Percentiles rank a stretch among this genome's conserved stretches.
Evolutionary conservation across 2,329 filamentous ascomycete genomes (phyloP).

Genomic region (Exophiala sideris): DNA sequence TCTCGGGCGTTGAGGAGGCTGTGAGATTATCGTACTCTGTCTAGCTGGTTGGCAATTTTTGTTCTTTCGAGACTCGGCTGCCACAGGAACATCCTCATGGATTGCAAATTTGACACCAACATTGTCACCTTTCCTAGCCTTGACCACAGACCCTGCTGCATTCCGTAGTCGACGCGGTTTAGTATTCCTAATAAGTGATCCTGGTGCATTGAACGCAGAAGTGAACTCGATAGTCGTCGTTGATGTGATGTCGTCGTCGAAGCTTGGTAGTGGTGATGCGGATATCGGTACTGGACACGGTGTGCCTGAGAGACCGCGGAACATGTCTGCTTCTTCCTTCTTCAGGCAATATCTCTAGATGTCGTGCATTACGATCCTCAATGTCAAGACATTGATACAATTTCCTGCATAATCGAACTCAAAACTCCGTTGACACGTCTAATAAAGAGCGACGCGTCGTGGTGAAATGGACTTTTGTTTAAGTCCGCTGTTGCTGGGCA

Average conservation of each 20-base stretch:
- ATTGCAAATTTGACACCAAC: constrained; percentile 35
- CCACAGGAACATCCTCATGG: constrained; percentile 34
- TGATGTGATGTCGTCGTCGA: constrained; percentile 30
- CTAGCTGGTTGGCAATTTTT: constrained; percentile 10
- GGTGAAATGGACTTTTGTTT: no score
- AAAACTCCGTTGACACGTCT: no score
- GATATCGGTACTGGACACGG: constrained; percentile 16
- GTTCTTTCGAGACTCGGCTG: constrained; percentile 16
- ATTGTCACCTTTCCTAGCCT: constrained; percentile 26
- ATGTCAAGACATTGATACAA: no score
- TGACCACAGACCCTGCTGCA: constrained; percentile 21
- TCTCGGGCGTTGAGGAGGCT: constrained; percentile 41
- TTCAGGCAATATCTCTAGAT: background rate
- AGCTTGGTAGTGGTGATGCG: background rate
- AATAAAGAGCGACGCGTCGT: no score
- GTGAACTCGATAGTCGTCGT: constrained; percentile 42
- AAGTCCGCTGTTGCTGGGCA: no score
- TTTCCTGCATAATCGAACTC: no score
- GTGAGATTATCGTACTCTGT: constrained; percentile 26
- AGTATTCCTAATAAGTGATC: constrained; percentile 10
- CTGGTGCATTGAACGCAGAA: constrained; percentile 35
- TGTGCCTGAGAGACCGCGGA: constrained; percentile 6
- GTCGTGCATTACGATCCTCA: no score
- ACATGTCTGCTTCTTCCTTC: constrained; percentile 3
- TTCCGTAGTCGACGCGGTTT: constrained; percentile 31